Percentiles rank a stretch among this genome's conserved stretches.
phyloP scores from a whole-genome alignment of 208 protist genomes.

The Crithidia fasciculata region DNA sequence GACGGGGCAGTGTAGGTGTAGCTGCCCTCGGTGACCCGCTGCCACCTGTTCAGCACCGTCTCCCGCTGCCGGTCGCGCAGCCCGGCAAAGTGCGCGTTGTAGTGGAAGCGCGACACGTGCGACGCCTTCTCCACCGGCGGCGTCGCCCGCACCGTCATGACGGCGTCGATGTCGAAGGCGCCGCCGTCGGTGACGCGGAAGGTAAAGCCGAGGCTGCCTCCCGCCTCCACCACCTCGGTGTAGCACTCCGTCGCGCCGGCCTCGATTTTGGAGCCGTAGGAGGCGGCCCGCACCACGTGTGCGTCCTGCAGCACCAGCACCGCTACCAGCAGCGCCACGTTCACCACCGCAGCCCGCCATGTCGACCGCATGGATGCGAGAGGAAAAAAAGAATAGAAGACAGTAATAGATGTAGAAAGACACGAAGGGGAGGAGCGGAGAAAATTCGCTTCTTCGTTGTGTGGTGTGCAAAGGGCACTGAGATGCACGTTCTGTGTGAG shows the following conservation, averaged over 20 bases:
- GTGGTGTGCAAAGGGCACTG: too few relatives aligned
- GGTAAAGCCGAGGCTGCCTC: conserved; percentile 59
- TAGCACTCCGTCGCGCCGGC: conserved; percentile 65
- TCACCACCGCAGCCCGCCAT: neutral
- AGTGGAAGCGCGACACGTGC: conserved; percentile 50
- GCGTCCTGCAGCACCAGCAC: conserved; percentile 10
- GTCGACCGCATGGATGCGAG: conserved; percentile 1
- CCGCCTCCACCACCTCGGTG: conserved; percentile 63
- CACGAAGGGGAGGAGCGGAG: neutral
- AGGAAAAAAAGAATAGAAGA: neutral
- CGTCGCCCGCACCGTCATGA: conserved; percentile 45
- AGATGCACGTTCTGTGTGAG: too few relatives aligned
- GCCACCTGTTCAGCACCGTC: conserved; percentile 57
- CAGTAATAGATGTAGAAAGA: neutral
- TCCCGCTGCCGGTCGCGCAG: conserved; percentile 43
- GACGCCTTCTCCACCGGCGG: conserved; percentile 38
- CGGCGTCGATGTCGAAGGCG: conserved; percentile 68
- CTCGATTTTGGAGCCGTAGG: conserved; percentile 61
- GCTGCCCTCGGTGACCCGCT: conserved; percentile 57
- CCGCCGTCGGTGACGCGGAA: conserved; percentile 82
- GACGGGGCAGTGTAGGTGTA: conserved; percentile 68
- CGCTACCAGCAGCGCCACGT: conserved; percentile 10
- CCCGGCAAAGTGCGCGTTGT: conserved; percentile 37
- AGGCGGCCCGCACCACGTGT: conserved; percentile 11
- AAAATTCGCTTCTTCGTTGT: too few relatives aligned